These are phyloP conservation scores for Tricladium varicosporioides DNA, from an alignment of 2,329 filamentous ascomycete species.

Conservation along the genomic window DNA sequence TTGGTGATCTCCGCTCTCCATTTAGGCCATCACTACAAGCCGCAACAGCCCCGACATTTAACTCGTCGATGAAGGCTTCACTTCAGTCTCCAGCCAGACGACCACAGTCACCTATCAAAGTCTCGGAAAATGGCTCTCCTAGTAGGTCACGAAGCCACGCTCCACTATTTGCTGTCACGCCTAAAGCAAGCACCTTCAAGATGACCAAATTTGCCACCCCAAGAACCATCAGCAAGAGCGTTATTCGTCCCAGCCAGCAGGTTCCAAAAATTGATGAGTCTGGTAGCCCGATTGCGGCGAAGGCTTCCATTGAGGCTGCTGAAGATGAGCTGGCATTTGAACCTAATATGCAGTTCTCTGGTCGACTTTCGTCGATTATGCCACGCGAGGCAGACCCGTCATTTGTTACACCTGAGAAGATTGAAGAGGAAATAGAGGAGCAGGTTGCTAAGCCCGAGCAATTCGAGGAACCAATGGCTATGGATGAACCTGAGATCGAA, in stretches of 20 bases:
- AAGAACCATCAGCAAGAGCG: constrained; percentile 27
- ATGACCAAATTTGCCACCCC: constrained; percentile 33
- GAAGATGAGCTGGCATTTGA: constrained; percentile 7
- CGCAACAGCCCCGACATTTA: constrained; percentile 16
- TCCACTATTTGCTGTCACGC: constrained; percentile 25
- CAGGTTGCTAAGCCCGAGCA: background rate
- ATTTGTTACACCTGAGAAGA: constrained; percentile 20
- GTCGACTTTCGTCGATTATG: constrained; percentile 39
- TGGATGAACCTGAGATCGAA: background rate
- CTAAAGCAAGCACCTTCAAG: constrained; percentile 30
- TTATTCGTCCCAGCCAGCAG: constrained; percentile 22
- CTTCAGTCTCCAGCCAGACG: constrained; percentile 34
- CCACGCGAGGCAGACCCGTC: constrained; percentile 35
- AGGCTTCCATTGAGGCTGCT: background rate
- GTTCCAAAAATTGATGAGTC: constrained; percentile 15
- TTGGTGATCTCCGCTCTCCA: constrained; percentile 30
- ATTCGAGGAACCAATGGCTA: constrained; percentile 12
- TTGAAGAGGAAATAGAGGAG: constrained; percentile 5
- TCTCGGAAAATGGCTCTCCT: constrained; percentile 31
- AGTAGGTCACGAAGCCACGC: constrained; percentile 16
- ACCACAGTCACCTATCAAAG: constrained; percentile 33
- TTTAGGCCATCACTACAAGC: constrained; percentile 30
- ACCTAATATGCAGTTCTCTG: constrained; percentile 34
- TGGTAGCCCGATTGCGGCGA: constrained; percentile 7
- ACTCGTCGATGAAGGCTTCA: constrained; percentile 29